A percentile compares a stretch with the other conserved stretches of the same genome.
phyloP scores from a whole-genome alignment of 768 basidiomycete genomes.

The Podaxis rugospora region DNA sequence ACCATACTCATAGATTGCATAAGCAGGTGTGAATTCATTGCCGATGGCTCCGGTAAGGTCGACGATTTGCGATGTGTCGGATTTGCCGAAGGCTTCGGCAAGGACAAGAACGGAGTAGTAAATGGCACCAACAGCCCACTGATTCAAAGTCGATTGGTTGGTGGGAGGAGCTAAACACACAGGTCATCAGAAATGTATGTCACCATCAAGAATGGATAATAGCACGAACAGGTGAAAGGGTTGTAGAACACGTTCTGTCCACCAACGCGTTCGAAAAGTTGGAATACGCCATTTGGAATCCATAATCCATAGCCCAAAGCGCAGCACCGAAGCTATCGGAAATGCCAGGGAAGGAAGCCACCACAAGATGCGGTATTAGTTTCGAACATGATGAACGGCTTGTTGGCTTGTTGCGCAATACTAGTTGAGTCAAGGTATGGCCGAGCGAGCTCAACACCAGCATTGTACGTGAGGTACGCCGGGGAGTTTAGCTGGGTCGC shows the following conservation, averaged over 20 bases:
- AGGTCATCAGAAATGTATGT: not conserved
- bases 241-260: constrained; percentile 70
- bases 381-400: constrained; percentile 65
- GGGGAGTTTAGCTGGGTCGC: constrained; percentile 35
- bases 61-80: constrained; percentile 59
- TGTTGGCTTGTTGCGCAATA: constrained; percentile 37
- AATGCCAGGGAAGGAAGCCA: constrained; percentile 53
- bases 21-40: constrained; percentile 57
- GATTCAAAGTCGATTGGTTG: constrained; percentile 49
- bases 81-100: constrained; percentile 66
- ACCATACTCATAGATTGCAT: constrained; percentile 74
- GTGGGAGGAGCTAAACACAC: constrained; percentile 35
- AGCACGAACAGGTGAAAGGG: constrained; percentile 53
- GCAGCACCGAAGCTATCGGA: constrained; percentile 60
- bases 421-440: constrained; percentile 47
- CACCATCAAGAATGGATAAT: not conserved
- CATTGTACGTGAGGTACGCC: constrained; percentile 51
- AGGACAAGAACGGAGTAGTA: constrained; percentile 73
- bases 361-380: constrained; percentile 69
- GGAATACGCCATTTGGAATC: constrained; percentile 53
- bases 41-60: constrained; percentile 54
- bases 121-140: constrained; percentile 72
- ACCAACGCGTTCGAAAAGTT: constrained; percentile 53
- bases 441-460: constrained; percentile 42
- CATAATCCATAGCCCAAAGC: constrained; percentile 64